Conservation (phyloP, 495 filamentous ascomycete genomes). For the Terfezia claveryi region DNA sequence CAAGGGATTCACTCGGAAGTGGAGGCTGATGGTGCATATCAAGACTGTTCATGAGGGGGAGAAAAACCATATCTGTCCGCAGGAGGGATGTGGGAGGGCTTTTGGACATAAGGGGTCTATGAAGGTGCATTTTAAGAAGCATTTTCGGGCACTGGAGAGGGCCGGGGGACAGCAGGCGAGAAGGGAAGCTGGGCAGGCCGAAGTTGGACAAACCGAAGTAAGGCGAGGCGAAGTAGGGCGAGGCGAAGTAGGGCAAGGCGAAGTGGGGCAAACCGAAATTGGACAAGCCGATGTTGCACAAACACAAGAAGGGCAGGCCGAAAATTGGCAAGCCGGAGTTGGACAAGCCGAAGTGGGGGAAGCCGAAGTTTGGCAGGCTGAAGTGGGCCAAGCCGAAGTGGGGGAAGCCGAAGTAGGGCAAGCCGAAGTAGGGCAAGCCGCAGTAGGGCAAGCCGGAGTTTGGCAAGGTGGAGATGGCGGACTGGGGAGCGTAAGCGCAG, state of each 20-base stretch:
- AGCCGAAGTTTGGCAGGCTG: no score
- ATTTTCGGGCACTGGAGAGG: not conserved
- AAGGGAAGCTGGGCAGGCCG: not conserved
- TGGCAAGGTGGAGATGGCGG: no score
- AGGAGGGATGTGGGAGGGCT: slow-evolving; percentile 6
- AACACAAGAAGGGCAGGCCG: no score
- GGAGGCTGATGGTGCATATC: slow-evolving; percentile 60
- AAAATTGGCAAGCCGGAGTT: no score
- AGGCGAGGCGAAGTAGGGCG: not conserved
- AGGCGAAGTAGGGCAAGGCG: no score
- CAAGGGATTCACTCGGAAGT: slow-evolving; percentile 50
- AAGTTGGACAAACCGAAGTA: not conserved
- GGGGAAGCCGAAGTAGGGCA: not conserved
- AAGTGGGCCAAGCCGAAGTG: not conserved
- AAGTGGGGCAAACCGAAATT: no score
- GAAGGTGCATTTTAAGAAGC: slow-evolving; percentile 3
- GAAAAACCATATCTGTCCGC: slow-evolving; percentile 11
- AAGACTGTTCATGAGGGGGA: slow-evolving; percentile 47
- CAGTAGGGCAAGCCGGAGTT: no score
- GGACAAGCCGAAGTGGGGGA: no score
- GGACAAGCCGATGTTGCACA: no score
- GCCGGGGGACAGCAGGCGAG: not conserved
- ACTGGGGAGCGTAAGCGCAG: no score
- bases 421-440: not conserved
- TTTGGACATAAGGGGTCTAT: slow-evolving; percentile 15